Evolutionary conservation across 2,329 filamentous ascomycete genomes (phyloP).

Genomic region (Curvularia spicifera): DNA sequence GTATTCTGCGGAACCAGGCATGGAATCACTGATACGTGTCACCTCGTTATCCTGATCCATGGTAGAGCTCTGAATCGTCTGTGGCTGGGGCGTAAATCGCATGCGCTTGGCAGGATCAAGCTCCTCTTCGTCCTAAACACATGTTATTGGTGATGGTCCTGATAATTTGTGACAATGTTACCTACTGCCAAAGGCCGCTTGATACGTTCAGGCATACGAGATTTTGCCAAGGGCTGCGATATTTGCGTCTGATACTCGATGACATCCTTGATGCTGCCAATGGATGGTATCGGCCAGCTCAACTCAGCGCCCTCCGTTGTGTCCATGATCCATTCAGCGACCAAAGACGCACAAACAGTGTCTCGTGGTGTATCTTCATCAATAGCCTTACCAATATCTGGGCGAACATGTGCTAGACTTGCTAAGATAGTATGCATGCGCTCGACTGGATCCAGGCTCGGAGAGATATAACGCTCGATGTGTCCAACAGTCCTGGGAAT

Average conservation of each 20-base stretch:
- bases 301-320: conserved; percentile 12
- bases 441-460: conserved; percentile 23
- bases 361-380: conserved; percentile 36
- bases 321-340: conserved; percentile 35
- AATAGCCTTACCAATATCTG: conserved; percentile 43
- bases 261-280: conserved; percentile 41
- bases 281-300: conserved; percentile 40
- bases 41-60: conserved; percentile 33
- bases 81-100: conserved; percentile 43
- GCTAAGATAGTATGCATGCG: conserved; percentile 48
- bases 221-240: conserved; percentile 24
- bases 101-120: conserved; percentile 43
- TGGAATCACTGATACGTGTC: conserved; percentile 53
- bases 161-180: neutral
- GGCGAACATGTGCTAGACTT: conserved; percentile 43
- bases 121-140: conserved; percentile 28
- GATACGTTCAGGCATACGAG: conserved; percentile 26
- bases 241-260: conserved; percentile 40
- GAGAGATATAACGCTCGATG: conserved; percentile 50
- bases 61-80: conserved; percentile 10
- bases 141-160: conserved; percentile 1
- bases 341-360: conserved; percentile 30
- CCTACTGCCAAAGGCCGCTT: conserved; percentile 42
- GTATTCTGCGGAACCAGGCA: conserved; percentile 36
- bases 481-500: conserved; percentile 54